phyloP scores from a whole-genome alignment of 1,284 basidiomycete species.

The Cryptococcus sp. region DNA sequence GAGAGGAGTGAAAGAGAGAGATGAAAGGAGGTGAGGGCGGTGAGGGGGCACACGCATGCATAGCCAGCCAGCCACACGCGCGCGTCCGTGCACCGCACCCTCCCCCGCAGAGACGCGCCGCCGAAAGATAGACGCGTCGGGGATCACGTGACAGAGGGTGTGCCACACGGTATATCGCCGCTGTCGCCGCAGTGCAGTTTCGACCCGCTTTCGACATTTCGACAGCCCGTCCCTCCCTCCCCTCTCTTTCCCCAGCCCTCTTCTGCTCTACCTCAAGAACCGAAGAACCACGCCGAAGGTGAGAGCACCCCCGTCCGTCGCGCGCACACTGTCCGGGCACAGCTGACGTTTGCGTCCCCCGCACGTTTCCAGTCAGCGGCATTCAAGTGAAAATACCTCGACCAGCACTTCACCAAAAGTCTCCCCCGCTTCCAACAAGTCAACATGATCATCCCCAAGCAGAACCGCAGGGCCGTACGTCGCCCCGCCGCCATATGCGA shows the following conservation, averaged over 20 bases:
- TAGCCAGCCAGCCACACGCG: too few species aligned
- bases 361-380: slow-evolving; percentile 23
- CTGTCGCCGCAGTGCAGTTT: background rate
- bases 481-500: background rate
- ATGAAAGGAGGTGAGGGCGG: too few species aligned
- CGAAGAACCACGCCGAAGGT: slow-evolving; percentile 17
- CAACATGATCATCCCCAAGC: slow-evolving; percentile 48
- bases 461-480: slow-evolving; percentile 48
- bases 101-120: too few species aligned
- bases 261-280: slow-evolving; percentile 1
- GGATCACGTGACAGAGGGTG: too few species aligned
- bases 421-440: slow-evolving; percentile 8
- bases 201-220: background rate
- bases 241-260: slow-evolving; percentile 3
- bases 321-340: too few species aligned
- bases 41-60: too few species aligned
- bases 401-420: slow-evolving; percentile 19
- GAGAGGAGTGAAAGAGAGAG: too few species aligned
- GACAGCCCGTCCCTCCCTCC: background rate
- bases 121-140: too few species aligned
- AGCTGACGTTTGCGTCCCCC: slow-evolving; percentile 6
- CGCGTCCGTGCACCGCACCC: too few species aligned
- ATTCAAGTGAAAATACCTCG: slow-evolving; percentile 24
- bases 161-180: background rate
- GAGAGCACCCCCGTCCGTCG: slow-evolving; percentile 2